Evolutionary conservation across 805 yeast genomes (phyloP), one percentile per base, ranked within the genome.

Genomic region (Trichomonascus vanleenenianus): DNA sequence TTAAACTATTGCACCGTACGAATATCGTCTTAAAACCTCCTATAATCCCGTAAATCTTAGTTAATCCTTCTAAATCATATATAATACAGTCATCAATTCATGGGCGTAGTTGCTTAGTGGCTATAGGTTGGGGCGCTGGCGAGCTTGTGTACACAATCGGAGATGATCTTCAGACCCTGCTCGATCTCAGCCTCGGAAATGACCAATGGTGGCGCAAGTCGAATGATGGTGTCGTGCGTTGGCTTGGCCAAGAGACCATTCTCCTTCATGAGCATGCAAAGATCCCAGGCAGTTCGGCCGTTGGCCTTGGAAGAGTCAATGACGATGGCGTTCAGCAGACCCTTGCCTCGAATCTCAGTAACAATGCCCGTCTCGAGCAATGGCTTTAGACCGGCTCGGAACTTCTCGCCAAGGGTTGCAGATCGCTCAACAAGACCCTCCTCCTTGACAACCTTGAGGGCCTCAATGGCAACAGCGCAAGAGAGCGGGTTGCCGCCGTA

Each of bases 401-500:
- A 77, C 54, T 76, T 72, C 19, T 72, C 75, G 53, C 97, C 97
- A 54, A 86, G 73, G 30, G 67, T 71, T 22, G 65, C 66, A 3
- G 97, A 81, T 66, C 94, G 79, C 60, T 85, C 85, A 35, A 82
- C 88, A 59, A 91, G 75, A 20, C 81, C 74, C 68, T 91, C 97
- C 56, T 91, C 95, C 64, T 75, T 77, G 46, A 91, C 86, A 44
- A 91, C 97, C 57, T 87, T 76, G 54, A 91, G 73, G 9, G 97
- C 96, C 48, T 96, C 96, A 63, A 86, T 80, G 50, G 97, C 93
- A 16, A 87, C 96, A 46, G 86, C 76, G 54, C 95, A 86, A 18
- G 95, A 91, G 63, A 91, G 75, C 54, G 97, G 96, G 70, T 88
- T 91, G 65, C 97, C 97, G 67, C 97, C 97, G 63, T 85, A 91